Base-by-base conservation (phyloP, 2,329 filamentous ascomycete species). In the Cordyceps farinosa region DNA sequence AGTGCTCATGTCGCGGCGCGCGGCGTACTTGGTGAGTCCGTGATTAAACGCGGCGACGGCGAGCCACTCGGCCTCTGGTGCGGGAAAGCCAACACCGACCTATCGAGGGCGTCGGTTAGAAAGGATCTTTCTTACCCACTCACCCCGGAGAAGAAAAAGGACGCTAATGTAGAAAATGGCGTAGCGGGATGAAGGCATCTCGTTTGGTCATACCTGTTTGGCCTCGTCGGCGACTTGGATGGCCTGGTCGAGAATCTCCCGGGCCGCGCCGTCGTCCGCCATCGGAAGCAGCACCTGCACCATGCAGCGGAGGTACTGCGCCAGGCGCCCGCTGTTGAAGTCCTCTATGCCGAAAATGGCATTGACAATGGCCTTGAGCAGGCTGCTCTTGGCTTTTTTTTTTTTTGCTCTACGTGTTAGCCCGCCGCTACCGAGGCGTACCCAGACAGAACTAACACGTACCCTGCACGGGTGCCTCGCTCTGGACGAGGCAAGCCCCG, bases 231-330 rank as follows among this genome's bases (percentile, higher is more conserved):
- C 83, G 60, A 88, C 79, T 1, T 73, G 72, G 2, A 81, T 79
- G 1, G 86, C 84, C 70, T 92, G 87, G n/a, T 87, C 82, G 8
- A 92, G 76, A 4, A 92, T 79, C 52, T 82, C 79, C 56, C 89
- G 77, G 10, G 85, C 84, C 17, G 87, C 74, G 0, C 74, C 73
- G 27, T 86, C 81, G 53, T 87, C 82, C 5, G 15, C 34, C 59
- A 82, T 77, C 1, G 83, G 77, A 0, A 92, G 75, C 0, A 89
- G 83, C 1, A 86, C 79, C 65, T 90, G 88, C 67, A 94, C 90
- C 2, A 95, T 79, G 68, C 90, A 92, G 1, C 91, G 85, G 52
- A 94, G 84, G 78, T 95, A 96, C 69, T 89, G 89, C 8, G 90
- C 84, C 1, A 96, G 78, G 68, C 86, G 87, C 1, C 73, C 71